A percentile compares a stretch with the other conserved stretches of the same genome.
phyloP scores from a whole-genome alignment of 371 early-diverging fungal species.

The Mortierella sp. region DNA sequence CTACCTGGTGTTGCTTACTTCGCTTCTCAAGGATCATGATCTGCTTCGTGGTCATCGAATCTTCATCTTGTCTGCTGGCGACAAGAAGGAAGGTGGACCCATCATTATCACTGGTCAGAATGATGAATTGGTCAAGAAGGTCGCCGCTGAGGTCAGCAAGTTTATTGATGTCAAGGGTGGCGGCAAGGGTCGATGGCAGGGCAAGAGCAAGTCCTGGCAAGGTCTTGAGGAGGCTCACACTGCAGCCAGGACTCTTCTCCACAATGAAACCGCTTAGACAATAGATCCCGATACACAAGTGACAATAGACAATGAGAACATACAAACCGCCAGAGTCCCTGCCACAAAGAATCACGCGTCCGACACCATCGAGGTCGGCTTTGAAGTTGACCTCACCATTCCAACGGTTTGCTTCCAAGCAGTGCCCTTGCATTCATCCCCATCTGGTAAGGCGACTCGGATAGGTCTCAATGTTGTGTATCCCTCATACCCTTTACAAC shows the following conservation, averaged over 20 bases:
- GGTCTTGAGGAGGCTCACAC: slow-evolving; percentile 55
- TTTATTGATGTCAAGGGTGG: slow-evolving; percentile 67
- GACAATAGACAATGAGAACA: too few relatives aligned
- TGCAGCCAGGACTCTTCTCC: slow-evolving; percentile 25
- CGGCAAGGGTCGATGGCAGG: slow-evolving; percentile 75
- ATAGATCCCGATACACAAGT: too few relatives aligned
- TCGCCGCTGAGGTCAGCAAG: slow-evolving; percentile 53
- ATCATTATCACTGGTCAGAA: slow-evolving; percentile 60
- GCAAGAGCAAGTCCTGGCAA: slow-evolving; percentile 69
- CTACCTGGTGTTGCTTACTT: slow-evolving; percentile 56
- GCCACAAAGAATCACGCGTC: too few relatives aligned
- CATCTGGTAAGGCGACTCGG: too few relatives aligned
- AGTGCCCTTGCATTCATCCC: too few relatives aligned
- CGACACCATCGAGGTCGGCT: too few relatives aligned
- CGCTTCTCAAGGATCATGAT: slow-evolving; percentile 53
- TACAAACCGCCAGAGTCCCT: too few relatives aligned
- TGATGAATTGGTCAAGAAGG: slow-evolving; percentile 60
- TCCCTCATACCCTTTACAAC: too few relatives aligned
- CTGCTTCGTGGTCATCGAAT: slow-evolving; percentile 45
- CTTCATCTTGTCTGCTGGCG: slow-evolving; percentile 63
- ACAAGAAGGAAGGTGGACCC: slow-evolving; percentile 62
- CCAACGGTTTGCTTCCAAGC: too few relatives aligned
- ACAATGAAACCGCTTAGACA: slow-evolving; percentile 6
- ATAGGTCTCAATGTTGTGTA: too few relatives aligned
- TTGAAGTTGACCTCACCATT: too few relatives aligned